These are phyloP conservation scores for Pisolithus sp. DNA, from an alignment of 768 basidiomycete species.

Conservation along the genomic window DNA sequence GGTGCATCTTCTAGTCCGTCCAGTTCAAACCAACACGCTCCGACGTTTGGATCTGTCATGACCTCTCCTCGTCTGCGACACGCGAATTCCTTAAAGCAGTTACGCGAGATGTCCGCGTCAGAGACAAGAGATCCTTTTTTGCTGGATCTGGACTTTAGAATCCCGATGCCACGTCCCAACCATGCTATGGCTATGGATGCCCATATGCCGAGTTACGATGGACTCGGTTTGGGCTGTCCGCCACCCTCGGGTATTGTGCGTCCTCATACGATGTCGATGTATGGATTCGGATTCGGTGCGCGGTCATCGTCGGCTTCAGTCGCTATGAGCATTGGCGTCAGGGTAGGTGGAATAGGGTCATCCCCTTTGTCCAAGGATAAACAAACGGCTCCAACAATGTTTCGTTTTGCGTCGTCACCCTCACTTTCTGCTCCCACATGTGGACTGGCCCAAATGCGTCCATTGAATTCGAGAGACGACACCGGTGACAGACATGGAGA, in stretches of 20 bases:
- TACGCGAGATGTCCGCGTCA: conserved; percentile 5
- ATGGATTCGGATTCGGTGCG: conserved; percentile 54
- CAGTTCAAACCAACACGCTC: conserved; percentile 37
- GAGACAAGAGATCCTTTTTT: conserved; percentile 33
- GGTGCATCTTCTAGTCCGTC: conserved; percentile 26
- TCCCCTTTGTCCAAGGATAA: not conserved
- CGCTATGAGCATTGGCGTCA: conserved; percentile 17
- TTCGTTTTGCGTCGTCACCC: not conserved
- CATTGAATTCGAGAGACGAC: not conserved
- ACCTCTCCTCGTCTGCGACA: conserved; percentile 56
- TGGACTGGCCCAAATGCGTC: not conserved
- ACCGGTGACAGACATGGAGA: not conserved
- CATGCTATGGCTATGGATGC: not conserved
- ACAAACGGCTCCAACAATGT: not conserved
- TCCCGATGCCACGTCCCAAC: conserved; percentile 48
- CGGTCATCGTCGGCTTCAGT: conserved; percentile 33
- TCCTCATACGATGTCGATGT: conserved; percentile 53
- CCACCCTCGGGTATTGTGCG: conserved; percentile 16
- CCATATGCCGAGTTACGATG: conserved; percentile 6
- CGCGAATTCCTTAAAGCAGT: conserved; percentile 33
- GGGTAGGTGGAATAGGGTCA: conserved; percentile 2
- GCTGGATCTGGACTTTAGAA: conserved; percentile 41
- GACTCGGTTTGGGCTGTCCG: conserved; percentile 14
- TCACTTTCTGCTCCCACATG: not conserved
- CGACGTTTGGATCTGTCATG: conserved; percentile 71